Conservation (phyloP, 495 filamentous ascomycete species). For the Parathielavia hyrcaniae region DNA sequence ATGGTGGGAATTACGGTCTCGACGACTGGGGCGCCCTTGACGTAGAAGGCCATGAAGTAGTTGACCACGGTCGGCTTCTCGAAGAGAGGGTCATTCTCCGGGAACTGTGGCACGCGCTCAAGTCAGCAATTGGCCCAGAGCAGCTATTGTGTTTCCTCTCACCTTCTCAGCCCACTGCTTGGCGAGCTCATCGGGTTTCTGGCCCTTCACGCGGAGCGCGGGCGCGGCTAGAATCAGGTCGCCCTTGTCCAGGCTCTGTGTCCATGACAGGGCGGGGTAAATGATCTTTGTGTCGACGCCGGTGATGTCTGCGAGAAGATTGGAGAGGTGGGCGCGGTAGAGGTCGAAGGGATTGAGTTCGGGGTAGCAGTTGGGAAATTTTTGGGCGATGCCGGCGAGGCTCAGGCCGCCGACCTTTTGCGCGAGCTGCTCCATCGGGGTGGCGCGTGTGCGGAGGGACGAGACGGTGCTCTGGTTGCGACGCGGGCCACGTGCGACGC, state of each 20-base stretch:
- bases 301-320: slow-evolving; percentile 63
- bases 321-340: slow-evolving; percentile 76
- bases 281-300: slow-evolving; percentile 70
- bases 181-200: slow-evolving; percentile 68
- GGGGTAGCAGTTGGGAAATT: slow-evolving; percentile 55
- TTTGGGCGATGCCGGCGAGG: slow-evolving; percentile 36
- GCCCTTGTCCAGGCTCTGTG: slow-evolving; percentile 78
- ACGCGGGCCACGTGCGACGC: slow-evolving; percentile 18
- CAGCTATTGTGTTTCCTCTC: neutral
- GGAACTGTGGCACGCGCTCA: slow-evolving; percentile 47
- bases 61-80: slow-evolving; percentile 57
- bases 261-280: slow-evolving; percentile 74
- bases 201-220: slow-evolving; percentile 71
- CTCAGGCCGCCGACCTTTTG: slow-evolving; percentile 36
- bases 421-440: slow-evolving; percentile 34
- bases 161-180: slow-evolving; percentile 66
- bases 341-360: slow-evolving; percentile 79
- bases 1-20: slow-evolving; percentile 59
- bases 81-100: slow-evolving; percentile 65
- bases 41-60: slow-evolving; percentile 77
- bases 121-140: slow-evolving; percentile 6
- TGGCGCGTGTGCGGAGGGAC: slow-evolving; percentile 20
- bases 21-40: slow-evolving; percentile 54
- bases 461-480: slow-evolving; percentile 4
- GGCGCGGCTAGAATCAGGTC: slow-evolving; percentile 78